Base-by-base conservation (phyloP, 176 grass and related monocot species). In the Eragrostis curvula region DNA sequence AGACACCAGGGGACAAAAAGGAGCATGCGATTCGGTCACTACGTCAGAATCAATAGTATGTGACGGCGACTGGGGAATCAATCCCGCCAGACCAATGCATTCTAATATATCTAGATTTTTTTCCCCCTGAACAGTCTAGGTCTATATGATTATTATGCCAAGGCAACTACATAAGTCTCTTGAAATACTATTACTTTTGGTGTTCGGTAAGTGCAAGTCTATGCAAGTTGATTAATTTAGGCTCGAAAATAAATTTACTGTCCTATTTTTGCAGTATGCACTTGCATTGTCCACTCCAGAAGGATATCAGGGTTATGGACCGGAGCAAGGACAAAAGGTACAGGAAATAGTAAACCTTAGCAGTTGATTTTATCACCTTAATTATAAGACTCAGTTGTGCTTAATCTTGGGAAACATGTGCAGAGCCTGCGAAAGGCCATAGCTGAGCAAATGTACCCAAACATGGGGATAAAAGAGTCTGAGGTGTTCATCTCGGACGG, bases 401-500 rank as follows among this genome's bases (percentile, higher is more conserved):
- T 42, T n/a, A n/a, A n/a, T n/a, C 52, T 3, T 18, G 30, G 3
- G 20, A 85, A 83, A 68, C 21, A 14, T 44, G 3, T 62, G 46
- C 87, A 99, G 96, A 84, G 40, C 7, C 79, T 99, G 75, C 89
- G 93, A 40, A 91, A 95, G 80, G 80, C 73, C 27, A 96, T 99
- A 56, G 87, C 91, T 67, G 87, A 86, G 18, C 78, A 64, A 42
- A 65, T 99, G 16, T 99, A 99, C 74, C 48, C 43, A 63, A 79
- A 79, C 78, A 91, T 90, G 96, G 93, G 91, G 24, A 91, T 99
- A 59, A 82, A 68, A 46, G 73, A 71, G 46, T 77, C 44, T 6
- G 93, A 99, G 27, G 90, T 99, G 63, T 99, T 93, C 89, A 83
- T 99, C 62, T 95, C 96, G 0, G 96, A 99, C 32, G 96, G 96